Evolutionary conservation across 257 asterid genomes (phyloP).

Genomic region (Solanum etuberosum): DNA sequence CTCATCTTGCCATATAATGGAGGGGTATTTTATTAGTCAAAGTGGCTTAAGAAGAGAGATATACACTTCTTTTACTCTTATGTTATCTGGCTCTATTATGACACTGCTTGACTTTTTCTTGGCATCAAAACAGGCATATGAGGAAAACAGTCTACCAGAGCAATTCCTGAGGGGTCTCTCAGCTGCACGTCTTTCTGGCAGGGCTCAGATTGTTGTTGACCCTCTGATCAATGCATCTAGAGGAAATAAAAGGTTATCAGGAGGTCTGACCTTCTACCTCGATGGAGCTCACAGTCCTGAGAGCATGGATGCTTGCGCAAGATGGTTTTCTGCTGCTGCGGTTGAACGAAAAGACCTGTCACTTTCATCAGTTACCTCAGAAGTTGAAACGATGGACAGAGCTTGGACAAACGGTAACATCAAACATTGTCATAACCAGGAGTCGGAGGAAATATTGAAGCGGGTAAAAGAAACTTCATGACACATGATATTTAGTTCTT

Average conservation of each 20-base stretch:
- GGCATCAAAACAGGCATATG: conserved; percentile 23
- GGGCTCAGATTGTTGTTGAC: conserved; percentile 70
- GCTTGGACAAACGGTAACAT: conserved; percentile 23
- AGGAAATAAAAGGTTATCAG: conserved; percentile 22
- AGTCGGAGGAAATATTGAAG: conserved; percentile 33
- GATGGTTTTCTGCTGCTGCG: conserved; percentile 63
- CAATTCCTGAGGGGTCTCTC: conserved; percentile 74
- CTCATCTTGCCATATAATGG: not conserved
- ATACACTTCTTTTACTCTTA: not conserved
- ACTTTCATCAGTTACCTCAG: conserved; percentile 8
- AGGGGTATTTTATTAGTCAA: not conserved
- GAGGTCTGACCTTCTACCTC: conserved; percentile 60
- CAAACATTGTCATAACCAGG: conserved; percentile 6
- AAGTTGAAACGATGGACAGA: conserved; percentile 9
- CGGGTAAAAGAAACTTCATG: conserved; percentile 29
- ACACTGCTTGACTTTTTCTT: not conserved
- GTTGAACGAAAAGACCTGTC: conserved; percentile 24
- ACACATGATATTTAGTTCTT: not conserved
- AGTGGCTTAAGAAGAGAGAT: not conserved
- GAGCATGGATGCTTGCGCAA: conserved; percentile 91
- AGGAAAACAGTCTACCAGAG: conserved; percentile 43
- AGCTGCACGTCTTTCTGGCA: conserved; percentile 71
- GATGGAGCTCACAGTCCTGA: conserved; percentile 99
- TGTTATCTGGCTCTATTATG: not conserved
- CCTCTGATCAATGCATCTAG: conserved; percentile 7